Evolutionary conservation across 1,139 yeast species (phyloP).

Genomic region (Taphrina flavorubra): DNA sequence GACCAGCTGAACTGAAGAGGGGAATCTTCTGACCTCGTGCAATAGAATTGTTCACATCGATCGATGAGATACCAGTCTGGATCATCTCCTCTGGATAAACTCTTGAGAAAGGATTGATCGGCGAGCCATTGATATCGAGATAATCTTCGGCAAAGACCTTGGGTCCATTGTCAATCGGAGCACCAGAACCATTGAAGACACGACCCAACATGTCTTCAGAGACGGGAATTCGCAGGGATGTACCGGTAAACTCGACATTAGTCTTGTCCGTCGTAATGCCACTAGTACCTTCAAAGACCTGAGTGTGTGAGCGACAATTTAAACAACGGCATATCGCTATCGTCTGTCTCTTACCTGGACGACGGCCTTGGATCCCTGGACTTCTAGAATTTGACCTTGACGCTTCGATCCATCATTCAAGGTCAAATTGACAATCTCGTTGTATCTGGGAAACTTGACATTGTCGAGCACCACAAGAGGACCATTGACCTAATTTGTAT

Average conservation of each 20-base stretch:
- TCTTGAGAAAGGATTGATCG: constrained; percentile 97
- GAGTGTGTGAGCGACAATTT: background rate
- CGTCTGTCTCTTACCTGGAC: constrained; percentile 63
- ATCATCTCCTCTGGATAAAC: constrained; percentile 99
- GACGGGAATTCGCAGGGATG: constrained; percentile 88
- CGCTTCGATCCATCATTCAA: constrained; percentile 92
- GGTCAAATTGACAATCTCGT: constrained; percentile 94
- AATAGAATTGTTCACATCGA: constrained; percentile 98
- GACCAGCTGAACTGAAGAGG: constrained; percentile 97
- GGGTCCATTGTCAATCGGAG: constrained; percentile 98
- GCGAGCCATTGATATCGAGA: constrained; percentile 97
- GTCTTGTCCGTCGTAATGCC: constrained; percentile 87
- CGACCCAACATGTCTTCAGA: constrained; percentile 98
- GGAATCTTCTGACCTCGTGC: constrained; percentile 99
- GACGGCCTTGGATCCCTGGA: constrained; percentile 93
- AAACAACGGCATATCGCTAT: background rate
- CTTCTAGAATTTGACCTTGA: constrained; percentile 98
- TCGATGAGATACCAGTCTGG: constrained; percentile 97
- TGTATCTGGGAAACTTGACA: constrained; percentile 77
- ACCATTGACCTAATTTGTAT: constrained; percentile 64
- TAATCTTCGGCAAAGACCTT: constrained; percentile 97
- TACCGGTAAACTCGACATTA: constrained; percentile 94
- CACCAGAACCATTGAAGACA: constrained; percentile 98
- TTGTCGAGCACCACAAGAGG: constrained; percentile 90
- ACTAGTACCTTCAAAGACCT: constrained; percentile 69